These are phyloP conservation scores for Microdochium nivale DNA, from an alignment of 2,329 filamentous ascomycete genomes.

Conservation along the genomic window DNA sequence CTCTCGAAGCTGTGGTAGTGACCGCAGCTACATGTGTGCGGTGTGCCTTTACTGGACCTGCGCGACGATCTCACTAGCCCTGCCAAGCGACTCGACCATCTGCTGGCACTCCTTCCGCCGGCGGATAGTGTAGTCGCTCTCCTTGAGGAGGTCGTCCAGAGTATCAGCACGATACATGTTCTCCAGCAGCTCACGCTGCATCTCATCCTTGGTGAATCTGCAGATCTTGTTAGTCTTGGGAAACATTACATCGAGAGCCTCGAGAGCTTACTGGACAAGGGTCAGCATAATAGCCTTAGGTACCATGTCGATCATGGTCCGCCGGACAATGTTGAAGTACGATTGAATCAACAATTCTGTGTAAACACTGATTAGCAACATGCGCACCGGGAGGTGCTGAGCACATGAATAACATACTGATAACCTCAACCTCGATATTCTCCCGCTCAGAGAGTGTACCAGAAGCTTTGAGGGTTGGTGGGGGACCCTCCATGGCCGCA, in stretches of 20 bases:
- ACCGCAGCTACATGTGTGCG: background rate
- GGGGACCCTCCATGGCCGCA: slow-evolving; percentile 96
- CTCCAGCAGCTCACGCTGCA: slow-evolving; percentile 94
- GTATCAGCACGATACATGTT: slow-evolving; percentile 93
- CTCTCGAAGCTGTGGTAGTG: too few relatives aligned
- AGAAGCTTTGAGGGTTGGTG: slow-evolving; percentile 85
- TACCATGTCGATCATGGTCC: slow-evolving; percentile 99
- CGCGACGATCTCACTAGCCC: slow-evolving; percentile 94
- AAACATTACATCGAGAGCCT: background rate
- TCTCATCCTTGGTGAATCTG: slow-evolving; percentile 93
- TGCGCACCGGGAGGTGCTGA: background rate
- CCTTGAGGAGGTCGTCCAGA: slow-evolving; percentile 90
- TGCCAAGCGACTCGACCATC: slow-evolving; percentile 90
- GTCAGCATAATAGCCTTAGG: slow-evolving; percentile 98
- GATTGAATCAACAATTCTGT: slow-evolving; percentile 88
- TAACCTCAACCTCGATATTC: slow-evolving; percentile 93
- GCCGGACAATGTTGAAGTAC: slow-evolving; percentile 96
- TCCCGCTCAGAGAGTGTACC: slow-evolving; percentile 92
- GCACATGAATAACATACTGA: slow-evolving; percentile 57
- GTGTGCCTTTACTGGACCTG: slow-evolving; percentile 48
- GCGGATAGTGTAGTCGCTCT: slow-evolving; percentile 93
- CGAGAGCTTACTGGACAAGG: slow-evolving; percentile 72
- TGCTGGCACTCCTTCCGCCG: slow-evolving; percentile 97
- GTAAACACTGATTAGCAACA: slow-evolving; percentile 1
- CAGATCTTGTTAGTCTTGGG: slow-evolving; percentile 9